Percentiles rank a stretch among this genome's conserved stretches.
Conservation (phyloP, 352 stramenopile species). For the Pythium insidiosum region DNA sequence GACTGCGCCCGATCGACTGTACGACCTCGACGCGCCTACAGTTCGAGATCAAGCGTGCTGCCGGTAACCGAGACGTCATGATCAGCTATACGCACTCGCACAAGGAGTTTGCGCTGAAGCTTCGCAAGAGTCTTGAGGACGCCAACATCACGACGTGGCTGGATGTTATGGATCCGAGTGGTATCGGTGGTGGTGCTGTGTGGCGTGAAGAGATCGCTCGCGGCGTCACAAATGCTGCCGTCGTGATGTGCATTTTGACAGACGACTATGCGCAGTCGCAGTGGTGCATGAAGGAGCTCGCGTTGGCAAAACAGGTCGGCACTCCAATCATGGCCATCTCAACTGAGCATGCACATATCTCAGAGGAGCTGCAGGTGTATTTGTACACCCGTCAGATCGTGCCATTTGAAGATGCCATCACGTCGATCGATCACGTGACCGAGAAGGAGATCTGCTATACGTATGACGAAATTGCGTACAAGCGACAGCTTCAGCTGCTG, state of each 20-base stretch:
- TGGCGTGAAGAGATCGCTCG: conserved; percentile 66
- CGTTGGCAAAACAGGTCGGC: conserved; percentile 61
- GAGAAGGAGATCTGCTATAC: conserved; percentile 38
- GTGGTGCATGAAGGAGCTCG: conserved; percentile 60
- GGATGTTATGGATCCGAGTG: conserved; percentile 56
- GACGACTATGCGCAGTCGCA: conserved; percentile 51
- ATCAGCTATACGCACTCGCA: conserved; percentile 71
- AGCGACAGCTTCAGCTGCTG: conserved; percentile 56
- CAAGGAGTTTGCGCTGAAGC: conserved; percentile 49
- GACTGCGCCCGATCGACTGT: conserved; percentile 51
- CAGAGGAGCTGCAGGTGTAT: conserved; percentile 81
- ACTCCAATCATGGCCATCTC: conserved; percentile 76
- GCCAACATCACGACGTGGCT: conserved; percentile 60
- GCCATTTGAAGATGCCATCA: conserved; percentile 67
- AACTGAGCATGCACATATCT: conserved; percentile 58
- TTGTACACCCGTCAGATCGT: conserved; percentile 79
- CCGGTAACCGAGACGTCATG: conserved; percentile 61
- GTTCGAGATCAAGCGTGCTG: conserved; percentile 64
- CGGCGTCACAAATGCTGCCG: conserved; percentile 45
- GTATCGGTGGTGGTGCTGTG: conserved; percentile 47
- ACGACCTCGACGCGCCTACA: conserved; percentile 54
- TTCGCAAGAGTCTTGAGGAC: conserved; percentile 46
- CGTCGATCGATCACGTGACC: conserved; percentile 29
- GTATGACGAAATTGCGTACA: conserved; percentile 67
- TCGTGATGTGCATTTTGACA: conserved; percentile 50